Evolutionary conservation across 352 stramenopile species (phyloP).

Genomic region (Pythium aphanidermatum): DNA sequence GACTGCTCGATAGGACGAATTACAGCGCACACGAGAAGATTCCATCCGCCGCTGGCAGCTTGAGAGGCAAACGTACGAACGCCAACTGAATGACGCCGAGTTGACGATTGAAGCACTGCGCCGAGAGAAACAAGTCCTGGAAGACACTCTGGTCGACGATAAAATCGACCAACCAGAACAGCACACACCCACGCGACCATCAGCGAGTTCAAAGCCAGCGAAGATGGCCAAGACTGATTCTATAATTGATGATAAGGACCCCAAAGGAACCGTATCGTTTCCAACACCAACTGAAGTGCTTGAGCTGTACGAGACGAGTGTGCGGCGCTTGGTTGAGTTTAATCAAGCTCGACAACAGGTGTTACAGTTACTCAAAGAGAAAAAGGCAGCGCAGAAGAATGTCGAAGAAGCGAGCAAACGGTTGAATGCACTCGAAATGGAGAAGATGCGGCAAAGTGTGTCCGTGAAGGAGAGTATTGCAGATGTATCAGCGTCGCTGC

Average conservation of each 20-base stretch:
- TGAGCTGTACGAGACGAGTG: constrained; percentile 42
- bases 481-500: constrained; percentile 56
- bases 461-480: constrained; percentile 70
- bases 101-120: constrained; percentile 50
- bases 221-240: constrained; percentile 1
- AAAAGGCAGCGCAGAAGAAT: constrained; percentile 50
- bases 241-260: constrained; percentile 12
- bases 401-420: constrained; percentile 48
- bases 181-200: not conserved
- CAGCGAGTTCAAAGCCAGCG: not conserved
- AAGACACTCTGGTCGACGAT: constrained; percentile 48
- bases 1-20: constrained; percentile 32
- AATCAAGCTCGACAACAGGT: constrained; percentile 50
- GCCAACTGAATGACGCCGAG: constrained; percentile 52
- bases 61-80: constrained; percentile 65
- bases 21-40: constrained; percentile 55
- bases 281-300: not conserved
- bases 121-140: constrained; percentile 46
- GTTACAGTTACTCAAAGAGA: constrained; percentile 55
- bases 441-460: constrained; percentile 71
- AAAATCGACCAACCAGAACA: constrained; percentile 8
- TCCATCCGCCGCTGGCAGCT: constrained; percentile 55
- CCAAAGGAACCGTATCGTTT: not conserved
- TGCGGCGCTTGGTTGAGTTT: constrained; percentile 53
- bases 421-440: constrained; percentile 74